Percentiles rank a stretch among this genome's conserved stretches.
These are phyloP conservation scores for Auriscalpium vulgare DNA, from an alignment of 768 basidiomycete genomes.

Conservation along the genomic window DNA sequence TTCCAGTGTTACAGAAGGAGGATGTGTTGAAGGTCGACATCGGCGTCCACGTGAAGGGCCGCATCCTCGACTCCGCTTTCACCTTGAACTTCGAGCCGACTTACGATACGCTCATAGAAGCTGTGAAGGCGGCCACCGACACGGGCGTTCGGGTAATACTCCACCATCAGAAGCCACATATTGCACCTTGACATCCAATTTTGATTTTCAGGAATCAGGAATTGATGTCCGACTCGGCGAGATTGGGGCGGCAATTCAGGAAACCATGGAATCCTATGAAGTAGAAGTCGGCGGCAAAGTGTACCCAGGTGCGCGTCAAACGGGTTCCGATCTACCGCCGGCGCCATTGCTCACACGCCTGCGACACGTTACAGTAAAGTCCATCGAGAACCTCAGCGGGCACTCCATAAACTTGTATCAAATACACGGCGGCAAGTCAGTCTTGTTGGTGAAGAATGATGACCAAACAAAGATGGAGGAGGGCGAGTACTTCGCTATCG, in stretches of 20 bases:
- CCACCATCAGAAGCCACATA: not conserved
- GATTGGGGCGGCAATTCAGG: conserved; percentile 86
- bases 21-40: conserved; percentile 97
- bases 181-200: conserved; percentile 1
- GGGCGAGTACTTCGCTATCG: conserved; percentile 97
- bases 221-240: conserved; percentile 94
- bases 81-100: conserved; percentile 85
- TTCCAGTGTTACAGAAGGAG: conserved; percentile 64
- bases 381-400: conserved; percentile 89
- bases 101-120: conserved; percentile 83
- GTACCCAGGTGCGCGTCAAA: conserved; percentile 51
- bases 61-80: conserved; percentile 93
- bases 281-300: conserved; percentile 86
- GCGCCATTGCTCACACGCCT: conserved; percentile 6
- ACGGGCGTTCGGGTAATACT: conserved; percentile 75
- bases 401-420: conserved; percentile 87
- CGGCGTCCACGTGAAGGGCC: conserved; percentile 95
- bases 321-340: not conserved
- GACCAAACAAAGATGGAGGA: conserved; percentile 98
- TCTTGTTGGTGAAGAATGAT: conserved; percentile 81
- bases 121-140: conserved; percentile 91
- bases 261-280: conserved; percentile 98
- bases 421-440: conserved; percentile 91
- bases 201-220: conserved; percentile 69
- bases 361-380: conserved; percentile 55